Evolutionary conservation across 106 monocot genomes (phyloP), one percentile per base, ranked within the genome.

Genomic region (Platanthera zijinensis): DNA sequence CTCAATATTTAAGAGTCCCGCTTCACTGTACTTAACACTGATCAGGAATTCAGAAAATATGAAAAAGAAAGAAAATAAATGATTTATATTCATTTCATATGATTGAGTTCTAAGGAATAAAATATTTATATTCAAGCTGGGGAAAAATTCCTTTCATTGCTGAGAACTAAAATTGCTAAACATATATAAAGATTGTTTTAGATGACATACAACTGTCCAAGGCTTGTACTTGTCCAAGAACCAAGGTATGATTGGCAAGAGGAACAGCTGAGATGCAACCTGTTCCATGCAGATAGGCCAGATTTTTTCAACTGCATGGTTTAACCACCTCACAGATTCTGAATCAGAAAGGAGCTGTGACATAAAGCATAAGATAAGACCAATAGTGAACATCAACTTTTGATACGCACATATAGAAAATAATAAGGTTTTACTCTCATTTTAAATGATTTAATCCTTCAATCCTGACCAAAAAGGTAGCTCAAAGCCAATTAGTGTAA

Each of bases 211-310:
- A 57, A 84, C 96, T 71, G 90, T 86, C 89, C 90, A 91, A 77
- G 97, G 97, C 84, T 97, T 97, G 86, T 82, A 97, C 61, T 97
- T 97, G 74, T 94, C 88, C 78, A 97, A 80, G 76, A 97, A 97
- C 94, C 94, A 97, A 19, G 97, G 97, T 76, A 94, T 86, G 69
- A 97, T 88, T 22, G 93, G 97, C 78, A 85, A 73, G 39, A 97
- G 86, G 82, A 97, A 94, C 14, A 90, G 82, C 80, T 97, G 94
- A 28, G 97, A 97, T 15, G 84, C 87, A 62, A 97, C 81, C 56
- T 92, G 79, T 75, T 97, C 91, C 94, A 97, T 90, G 80, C 94
- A 97, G 61, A 97, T 86, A 12, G 97, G 94, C 97, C 97, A 97
- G 77, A 94, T 78, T 75, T 91, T 91, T 73, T 86, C 89, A 69